Percentiles rank a stretch among this genome's conserved stretches.
Evolutionary conservation across 1,284 basidiomycete genomes (phyloP).

Genomic region (Grifola frondosa): DNA sequence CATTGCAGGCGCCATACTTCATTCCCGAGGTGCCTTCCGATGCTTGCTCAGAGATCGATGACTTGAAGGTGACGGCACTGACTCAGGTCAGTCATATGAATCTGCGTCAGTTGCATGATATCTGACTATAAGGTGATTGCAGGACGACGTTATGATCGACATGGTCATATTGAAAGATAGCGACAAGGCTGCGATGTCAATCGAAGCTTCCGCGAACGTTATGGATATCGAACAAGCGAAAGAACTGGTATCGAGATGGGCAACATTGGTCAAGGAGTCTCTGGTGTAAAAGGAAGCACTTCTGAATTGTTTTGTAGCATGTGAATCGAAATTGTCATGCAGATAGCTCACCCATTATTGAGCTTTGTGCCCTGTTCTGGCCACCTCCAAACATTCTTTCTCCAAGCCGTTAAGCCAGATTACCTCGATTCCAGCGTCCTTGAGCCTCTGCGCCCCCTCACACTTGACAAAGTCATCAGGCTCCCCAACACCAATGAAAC

Average conservation of each 20-base stretch:
- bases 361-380: constrained; percentile 66
- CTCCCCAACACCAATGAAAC: constrained; percentile 90
- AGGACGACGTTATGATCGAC: constrained; percentile 47
- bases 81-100: constrained; percentile 10
- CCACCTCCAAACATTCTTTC: constrained; percentile 74
- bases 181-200: constrained; percentile 40
- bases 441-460: constrained; percentile 80
- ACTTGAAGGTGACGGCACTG: constrained; percentile 17
- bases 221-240: constrained; percentile 33
- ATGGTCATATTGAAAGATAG: constrained; percentile 31
- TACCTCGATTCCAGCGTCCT: constrained; percentile 76
- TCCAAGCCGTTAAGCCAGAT: constrained; percentile 73
- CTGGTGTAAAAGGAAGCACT: constrained; percentile 7
- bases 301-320: too few relatives aligned
- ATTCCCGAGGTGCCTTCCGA: constrained; percentile 15
- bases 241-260: constrained; percentile 21
- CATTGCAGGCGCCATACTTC: constrained; percentile 18
- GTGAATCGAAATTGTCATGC: too few relatives aligned
- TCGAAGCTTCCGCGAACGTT: constrained; percentile 36
- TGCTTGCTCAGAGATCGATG: background rate
- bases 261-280: constrained; percentile 32
- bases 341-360: constrained; percentile 22
- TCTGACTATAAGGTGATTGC: constrained; percentile 17
- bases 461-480: constrained; percentile 96
- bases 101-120: background rate